A percentile compares a stretch with the other conserved stretches of the same genome.
phyloP scores from a whole-genome alignment of 1,284 basidiomycete genomes.

The Cryptococcus sp. region DNA sequence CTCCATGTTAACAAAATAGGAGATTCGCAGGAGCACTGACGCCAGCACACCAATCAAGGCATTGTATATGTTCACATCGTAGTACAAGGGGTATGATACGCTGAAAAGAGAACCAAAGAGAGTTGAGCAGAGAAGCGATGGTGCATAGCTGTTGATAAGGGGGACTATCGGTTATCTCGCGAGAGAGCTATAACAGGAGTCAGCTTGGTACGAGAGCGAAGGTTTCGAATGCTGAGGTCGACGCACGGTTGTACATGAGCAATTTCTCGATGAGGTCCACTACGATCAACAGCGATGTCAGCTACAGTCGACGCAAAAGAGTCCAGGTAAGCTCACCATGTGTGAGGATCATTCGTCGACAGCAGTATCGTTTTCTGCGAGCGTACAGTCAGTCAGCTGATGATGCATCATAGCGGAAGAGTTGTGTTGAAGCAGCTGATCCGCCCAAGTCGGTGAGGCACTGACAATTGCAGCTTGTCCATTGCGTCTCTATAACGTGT shows the following conservation, averaged over 20 bases:
- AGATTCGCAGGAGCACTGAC: background rate
- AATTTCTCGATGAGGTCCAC: constrained; percentile 91
- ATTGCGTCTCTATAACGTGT: constrained; percentile 73
- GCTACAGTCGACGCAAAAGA: background rate
- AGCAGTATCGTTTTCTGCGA: constrained; percentile 81
- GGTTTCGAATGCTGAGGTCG: background rate
- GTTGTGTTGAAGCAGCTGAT: background rate
- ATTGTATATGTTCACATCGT: background rate
- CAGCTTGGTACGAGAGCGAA: background rate
- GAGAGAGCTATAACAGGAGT: constrained; percentile 14
- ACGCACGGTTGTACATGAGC: constrained; percentile 91
- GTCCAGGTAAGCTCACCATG: constrained; percentile 62
- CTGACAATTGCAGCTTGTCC: constrained; percentile 75
- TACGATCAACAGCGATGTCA: constrained; percentile 9
- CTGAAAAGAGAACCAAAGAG: background rate
- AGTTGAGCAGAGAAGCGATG: background rate
- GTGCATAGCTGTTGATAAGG: no score
- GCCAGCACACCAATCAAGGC: no score
- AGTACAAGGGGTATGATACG: constrained; percentile 6
- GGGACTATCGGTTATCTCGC: constrained; percentile 16
- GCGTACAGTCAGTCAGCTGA: constrained; percentile 8
- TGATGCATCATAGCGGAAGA: background rate
- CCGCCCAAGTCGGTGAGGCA: background rate
- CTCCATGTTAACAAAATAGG: background rate
- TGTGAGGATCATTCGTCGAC: constrained; percentile 94